These are phyloP conservation scores for Saturnispora sanitii DNA, from an alignment of 805 yeast genomes.

Conservation along the genomic window DNA sequence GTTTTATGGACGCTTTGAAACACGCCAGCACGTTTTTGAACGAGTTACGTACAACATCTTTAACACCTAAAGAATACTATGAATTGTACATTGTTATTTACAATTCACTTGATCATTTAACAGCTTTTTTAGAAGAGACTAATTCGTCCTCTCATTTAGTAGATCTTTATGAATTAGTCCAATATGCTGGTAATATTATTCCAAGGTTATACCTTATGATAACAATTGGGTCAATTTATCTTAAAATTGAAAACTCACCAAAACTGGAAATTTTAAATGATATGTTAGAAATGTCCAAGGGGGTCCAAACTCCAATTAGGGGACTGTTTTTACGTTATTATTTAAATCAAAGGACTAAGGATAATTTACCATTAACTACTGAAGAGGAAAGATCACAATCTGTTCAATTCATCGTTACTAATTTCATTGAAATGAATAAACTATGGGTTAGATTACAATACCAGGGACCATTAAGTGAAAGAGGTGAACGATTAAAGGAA, in stretches of 20 bases:
- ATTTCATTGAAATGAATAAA: constrained; percentile 95
- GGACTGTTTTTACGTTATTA: constrained; percentile 88
- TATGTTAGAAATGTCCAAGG: constrained; percentile 96
- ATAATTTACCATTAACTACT: constrained; percentile 29
- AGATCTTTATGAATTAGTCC: constrained; percentile 88
- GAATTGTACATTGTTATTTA: constrained; percentile 78
- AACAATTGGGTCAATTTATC: constrained; percentile 85
- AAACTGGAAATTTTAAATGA: constrained; percentile 82
- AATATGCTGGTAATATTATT: constrained; percentile 86
- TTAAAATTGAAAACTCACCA: constrained; percentile 71
- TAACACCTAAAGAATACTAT: constrained; percentile 87
- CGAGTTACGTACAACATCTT: constrained; percentile 65
- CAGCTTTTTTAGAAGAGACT: constrained; percentile 52
- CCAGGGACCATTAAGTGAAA: constrained; percentile 84
- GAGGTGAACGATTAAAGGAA: constrained; percentile 63
- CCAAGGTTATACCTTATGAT: constrained; percentile 93
- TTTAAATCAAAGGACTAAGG: constrained; percentile 73
- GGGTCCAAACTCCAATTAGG: constrained; percentile 90
- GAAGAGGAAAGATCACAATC: constrained; percentile 47
- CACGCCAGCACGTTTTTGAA: constrained; percentile 75
- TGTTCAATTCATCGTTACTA: constrained; percentile 69
- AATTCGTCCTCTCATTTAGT: constrained; percentile 69
- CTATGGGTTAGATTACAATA: constrained; percentile 95
- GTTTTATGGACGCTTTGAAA: constrained; percentile 78
- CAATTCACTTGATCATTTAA: constrained; percentile 67